These are phyloP conservation scores for Exophiala phaeomuriformis DNA, from an alignment of 2,329 filamentous ascomycete genomes.

Conservation along the genomic window DNA sequence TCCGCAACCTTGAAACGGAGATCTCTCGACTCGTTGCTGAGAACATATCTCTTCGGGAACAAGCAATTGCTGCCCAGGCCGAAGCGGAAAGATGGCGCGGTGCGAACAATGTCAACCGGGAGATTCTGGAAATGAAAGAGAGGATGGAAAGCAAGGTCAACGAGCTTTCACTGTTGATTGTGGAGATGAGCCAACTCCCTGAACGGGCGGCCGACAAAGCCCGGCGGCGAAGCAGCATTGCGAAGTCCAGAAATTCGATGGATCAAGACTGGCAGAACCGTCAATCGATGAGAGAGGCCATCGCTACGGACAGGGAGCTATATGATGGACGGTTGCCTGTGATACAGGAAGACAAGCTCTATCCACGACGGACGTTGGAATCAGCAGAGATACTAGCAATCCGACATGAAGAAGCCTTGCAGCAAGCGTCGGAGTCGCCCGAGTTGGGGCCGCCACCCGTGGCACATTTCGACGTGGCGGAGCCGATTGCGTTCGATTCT, in stretches of 20 bases:
- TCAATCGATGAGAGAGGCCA: conserved; percentile 19
- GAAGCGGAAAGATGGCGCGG: conserved; percentile 45
- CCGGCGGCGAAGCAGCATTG: conserved; percentile 18
- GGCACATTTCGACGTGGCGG: conserved; percentile 46
- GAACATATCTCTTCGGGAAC: conserved; percentile 53
- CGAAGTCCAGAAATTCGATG: conserved; percentile 22
- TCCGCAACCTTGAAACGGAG: conserved; percentile 57
- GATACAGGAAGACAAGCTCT: conserved; percentile 54
- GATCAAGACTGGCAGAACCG: conserved; percentile 29
- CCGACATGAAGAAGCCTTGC: conserved; percentile 25
- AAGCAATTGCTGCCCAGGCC: conserved; percentile 51
- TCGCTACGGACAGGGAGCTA: conserved; percentile 29
- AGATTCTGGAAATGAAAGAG: conserved; percentile 47
- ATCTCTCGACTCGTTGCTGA: conserved; percentile 53
- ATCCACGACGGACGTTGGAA: conserved; percentile 50
- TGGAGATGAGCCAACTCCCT: conserved; percentile 43
- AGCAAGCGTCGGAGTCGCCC: conserved; percentile 29
- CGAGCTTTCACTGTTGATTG: conserved; percentile 49
- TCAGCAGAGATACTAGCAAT: conserved; percentile 33
- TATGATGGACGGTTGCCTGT: conserved; percentile 46
- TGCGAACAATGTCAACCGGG: conserved; percentile 40
- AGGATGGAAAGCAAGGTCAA: conserved; percentile 50
- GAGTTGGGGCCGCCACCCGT: conserved; percentile 43
- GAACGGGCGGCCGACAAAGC: conserved; percentile 15
- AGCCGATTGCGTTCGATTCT: conserved; percentile 41